phyloP scores from a whole-genome alignment of 176 grass and related monocot genomes.

The Raddia guianensis region DNA sequence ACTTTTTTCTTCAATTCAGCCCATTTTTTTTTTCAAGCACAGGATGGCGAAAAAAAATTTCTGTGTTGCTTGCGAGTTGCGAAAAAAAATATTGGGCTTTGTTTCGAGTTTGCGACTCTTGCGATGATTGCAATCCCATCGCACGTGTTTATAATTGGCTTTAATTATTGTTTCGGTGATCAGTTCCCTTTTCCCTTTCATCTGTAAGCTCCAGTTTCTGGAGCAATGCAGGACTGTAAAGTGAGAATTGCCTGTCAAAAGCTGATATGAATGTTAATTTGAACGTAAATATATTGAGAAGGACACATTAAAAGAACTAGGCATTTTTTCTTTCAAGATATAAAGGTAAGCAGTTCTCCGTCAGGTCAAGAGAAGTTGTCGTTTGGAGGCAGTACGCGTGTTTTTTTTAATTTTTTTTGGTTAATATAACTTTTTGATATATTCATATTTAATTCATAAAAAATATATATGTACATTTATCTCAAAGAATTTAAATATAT shows the following conservation, averaged over 20 bases:
- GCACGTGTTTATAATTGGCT: neutral
- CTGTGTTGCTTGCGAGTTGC: no score
- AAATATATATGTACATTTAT: no score
- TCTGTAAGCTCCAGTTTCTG: neutral
- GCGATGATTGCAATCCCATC: neutral
- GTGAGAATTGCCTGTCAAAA: neutral
- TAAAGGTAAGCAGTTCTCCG: neutral
- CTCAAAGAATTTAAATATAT: no score
- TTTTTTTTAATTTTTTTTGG: no score
- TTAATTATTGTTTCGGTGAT: neutral
- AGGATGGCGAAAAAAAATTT: no score
- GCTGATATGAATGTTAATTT: constrained; percentile 6
- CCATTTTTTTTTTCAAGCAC: no score
- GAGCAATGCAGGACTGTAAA: neutral
- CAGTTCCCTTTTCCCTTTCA: neutral
- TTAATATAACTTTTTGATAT: no score
- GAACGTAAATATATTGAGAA: neutral
- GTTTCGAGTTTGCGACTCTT: neutral
- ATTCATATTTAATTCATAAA: no score
- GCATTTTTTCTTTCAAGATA: neutral
- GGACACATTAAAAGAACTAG: neutral
- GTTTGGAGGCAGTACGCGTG: no score
- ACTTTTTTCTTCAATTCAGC: no score
- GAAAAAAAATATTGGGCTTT: neutral
- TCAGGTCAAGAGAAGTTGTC: no score